Conservation (phyloP, 768 basidiomycete genomes). For the Gyrodon lividus region DNA sequence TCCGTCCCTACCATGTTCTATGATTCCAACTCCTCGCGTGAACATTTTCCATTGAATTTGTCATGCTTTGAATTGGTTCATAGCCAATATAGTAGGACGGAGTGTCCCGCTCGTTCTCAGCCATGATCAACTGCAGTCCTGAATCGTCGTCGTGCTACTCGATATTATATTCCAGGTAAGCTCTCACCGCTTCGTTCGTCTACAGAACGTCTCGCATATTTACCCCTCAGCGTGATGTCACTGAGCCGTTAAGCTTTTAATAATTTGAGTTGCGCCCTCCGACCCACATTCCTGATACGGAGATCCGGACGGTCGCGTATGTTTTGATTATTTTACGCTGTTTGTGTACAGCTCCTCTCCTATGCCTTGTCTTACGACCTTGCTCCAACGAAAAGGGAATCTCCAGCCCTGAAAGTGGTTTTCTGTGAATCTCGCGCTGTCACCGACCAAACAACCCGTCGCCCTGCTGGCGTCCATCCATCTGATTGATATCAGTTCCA, state of each 20-base stretch:
- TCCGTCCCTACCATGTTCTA: slow-evolving; percentile 32
- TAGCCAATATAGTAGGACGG: slow-evolving; percentile 54
- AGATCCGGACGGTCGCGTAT: neutral
- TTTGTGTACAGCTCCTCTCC: neutral
- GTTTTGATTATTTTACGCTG: neutral
- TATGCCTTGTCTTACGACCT: neutral
- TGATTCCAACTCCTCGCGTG: slow-evolving; percentile 37
- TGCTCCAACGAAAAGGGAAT: neutral
- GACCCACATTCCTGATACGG: slow-evolving; percentile 17
- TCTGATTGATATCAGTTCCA: slow-evolving; percentile 7
- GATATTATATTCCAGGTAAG: neutral
- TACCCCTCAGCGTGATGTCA: neutral
- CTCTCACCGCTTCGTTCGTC: neutral
- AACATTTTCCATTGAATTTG: slow-evolving; percentile 36
- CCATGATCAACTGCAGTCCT: slow-evolving; percentile 6
- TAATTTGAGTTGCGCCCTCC: slow-evolving; percentile 20
- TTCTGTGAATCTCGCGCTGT: neutral
- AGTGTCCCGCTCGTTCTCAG: slow-evolving; percentile 35
- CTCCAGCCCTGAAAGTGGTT: no score
- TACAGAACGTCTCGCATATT: neutral
- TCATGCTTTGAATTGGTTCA: slow-evolving; percentile 47
- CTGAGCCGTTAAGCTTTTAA: slow-evolving; percentile 25
- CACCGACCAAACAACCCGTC: slow-evolving; percentile 5
- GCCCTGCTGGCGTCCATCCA: slow-evolving; percentile 7
- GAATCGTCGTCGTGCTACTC: neutral